A percentile compares a stretch with the other conserved stretches of the same genome.
These are phyloP conservation scores for Starmerella bombicola DNA, from an alignment of 805 yeast genomes.

Conservation along the genomic window DNA sequence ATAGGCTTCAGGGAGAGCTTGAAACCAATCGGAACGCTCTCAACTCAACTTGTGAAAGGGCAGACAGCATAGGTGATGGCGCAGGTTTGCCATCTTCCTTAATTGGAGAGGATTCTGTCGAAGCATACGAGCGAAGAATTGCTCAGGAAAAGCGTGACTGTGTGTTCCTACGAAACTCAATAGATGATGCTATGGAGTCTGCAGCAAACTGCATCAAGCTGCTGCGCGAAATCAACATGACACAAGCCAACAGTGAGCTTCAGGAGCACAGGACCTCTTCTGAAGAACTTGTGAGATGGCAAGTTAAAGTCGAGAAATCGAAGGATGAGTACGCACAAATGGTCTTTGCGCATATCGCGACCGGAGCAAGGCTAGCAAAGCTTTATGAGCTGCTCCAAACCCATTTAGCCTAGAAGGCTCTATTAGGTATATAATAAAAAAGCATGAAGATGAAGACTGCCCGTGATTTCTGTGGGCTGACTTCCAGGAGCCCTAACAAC, in stretches of 20 bases:
- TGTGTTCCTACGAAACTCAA: slow-evolving; percentile 3
- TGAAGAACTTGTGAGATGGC: slow-evolving; percentile 14
- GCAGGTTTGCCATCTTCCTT: slow-evolving; percentile 11
- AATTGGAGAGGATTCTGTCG: slow-evolving; percentile 7
- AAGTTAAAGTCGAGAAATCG: slow-evolving; percentile 13
- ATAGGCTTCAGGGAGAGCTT: slow-evolving; percentile 19
- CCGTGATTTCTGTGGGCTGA: too few relatives aligned
- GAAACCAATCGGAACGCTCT: slow-evolving; percentile 19
- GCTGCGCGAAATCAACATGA: slow-evolving; percentile 4
- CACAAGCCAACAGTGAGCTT: slow-evolving; percentile 7
- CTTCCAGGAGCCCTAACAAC: too few relatives aligned
- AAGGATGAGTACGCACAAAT: slow-evolving; percentile 10
- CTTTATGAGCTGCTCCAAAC: slow-evolving; percentile 2
- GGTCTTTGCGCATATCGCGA: not conserved
- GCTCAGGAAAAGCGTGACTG: slow-evolving; percentile 12
- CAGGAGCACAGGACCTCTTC: slow-evolving; percentile 5
- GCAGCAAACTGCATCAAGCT: slow-evolving; percentile 5
- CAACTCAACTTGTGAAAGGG: slow-evolving; percentile 15
- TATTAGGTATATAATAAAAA: too few relatives aligned
- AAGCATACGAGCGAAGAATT: slow-evolving; percentile 1
- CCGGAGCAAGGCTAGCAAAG: slow-evolving; percentile 7
- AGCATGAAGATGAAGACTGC: too few relatives aligned
- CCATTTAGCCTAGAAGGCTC: too few relatives aligned
- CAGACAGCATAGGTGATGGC: slow-evolving; percentile 19
- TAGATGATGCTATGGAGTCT: slow-evolving; percentile 1